phyloP scores from a whole-genome alignment of 805 yeast genomes.

The Ogataea pignaliae region DNA sequence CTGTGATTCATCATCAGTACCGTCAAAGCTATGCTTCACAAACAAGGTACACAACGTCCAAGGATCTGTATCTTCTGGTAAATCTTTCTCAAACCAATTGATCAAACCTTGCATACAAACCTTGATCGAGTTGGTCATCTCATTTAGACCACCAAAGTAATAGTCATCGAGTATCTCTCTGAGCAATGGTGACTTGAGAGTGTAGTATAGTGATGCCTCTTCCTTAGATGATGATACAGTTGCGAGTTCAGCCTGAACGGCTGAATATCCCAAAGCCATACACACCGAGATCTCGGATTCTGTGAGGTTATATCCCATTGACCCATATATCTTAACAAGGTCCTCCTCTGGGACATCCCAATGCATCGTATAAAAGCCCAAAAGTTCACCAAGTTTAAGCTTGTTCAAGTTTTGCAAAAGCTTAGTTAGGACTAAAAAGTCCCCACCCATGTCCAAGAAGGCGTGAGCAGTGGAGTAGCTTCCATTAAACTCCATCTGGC shows the following conservation, averaged over 20 bases:
- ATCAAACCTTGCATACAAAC: constrained; percentile 36
- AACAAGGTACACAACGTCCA: constrained; percentile 33
- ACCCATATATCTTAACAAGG: constrained; percentile 35
- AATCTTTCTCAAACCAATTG: constrained; percentile 36
- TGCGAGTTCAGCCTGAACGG: constrained; percentile 41
- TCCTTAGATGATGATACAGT: constrained; percentile 8
- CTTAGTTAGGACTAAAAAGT: constrained; percentile 44
- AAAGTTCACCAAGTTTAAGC: constrained; percentile 3
- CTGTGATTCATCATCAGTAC: no score
- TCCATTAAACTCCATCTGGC: constrained; percentile 52
- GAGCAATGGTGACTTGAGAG: constrained; percentile 39
- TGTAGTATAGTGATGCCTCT: constrained; percentile 6
- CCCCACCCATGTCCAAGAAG: constrained; percentile 61
- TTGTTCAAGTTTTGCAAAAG: constrained; percentile 27
- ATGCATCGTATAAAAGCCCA: constrained; percentile 22
- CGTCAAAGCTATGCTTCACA: not conserved
- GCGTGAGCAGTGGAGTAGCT: constrained; percentile 46
- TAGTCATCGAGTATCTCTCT: constrained; percentile 41
- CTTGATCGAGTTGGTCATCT: constrained; percentile 36
- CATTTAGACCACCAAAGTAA: constrained; percentile 49
- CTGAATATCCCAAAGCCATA: constrained; percentile 51
- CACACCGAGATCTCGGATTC: constrained; percentile 40
- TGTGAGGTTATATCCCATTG: constrained; percentile 34
- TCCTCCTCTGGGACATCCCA: constrained; percentile 45
- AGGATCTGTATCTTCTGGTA: constrained; percentile 19